Base-by-base conservation (phyloP, 2,329 filamentous ascomycete species). In the Microsporum audouinii region DNA sequence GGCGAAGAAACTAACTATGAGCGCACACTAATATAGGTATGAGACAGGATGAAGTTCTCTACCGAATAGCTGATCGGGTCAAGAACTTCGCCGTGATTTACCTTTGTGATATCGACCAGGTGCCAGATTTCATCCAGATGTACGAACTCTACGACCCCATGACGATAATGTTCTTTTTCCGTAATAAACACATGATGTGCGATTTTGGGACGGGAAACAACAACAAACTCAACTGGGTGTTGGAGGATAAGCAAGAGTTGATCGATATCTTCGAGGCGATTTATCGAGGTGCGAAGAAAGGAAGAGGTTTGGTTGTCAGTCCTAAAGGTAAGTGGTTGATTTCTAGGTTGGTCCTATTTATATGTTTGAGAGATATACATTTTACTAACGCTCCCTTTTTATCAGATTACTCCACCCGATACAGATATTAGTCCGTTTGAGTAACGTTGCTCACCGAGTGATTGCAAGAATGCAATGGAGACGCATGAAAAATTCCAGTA, bases 191-290 rank as follows among this genome's bases (percentile, higher is more conserved):
- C 77, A 97, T 97, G 85, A 95, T 76, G 72, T 76, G 74, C 88
- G 92, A 97, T 83, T 91, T 96, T 68, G 92, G 92, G 55, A 99
- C 94, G 1, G 94, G 94, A 66, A 96, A 99, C 78, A 99, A 99
- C 76, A 99, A 99, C 75, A 97, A 97, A 75, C 80, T 96, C 67
- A 96, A 96, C 73, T 96, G 90, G 87, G 89, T 96, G 56, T 79
- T 95, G 59, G 91, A 97, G 76, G 92, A 99, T 72, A 97, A 99
- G 78, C 92, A 97, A 75, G 94, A 99, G 78, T 80, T 99, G 70
- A 95, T 99, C 70, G 94, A 99, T 76, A 99, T 99, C 66, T 86
- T 97, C 71, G 94, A 99, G 80, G 96, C 91, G 3, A 91, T 99
- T 64, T 99, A 97, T 73, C 86, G 91, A 62, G 94, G 94, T n/a